phyloP scores from a whole-genome alignment of 2,329 filamentous ascomycete genomes.

The Penicillium hordei region DNA sequence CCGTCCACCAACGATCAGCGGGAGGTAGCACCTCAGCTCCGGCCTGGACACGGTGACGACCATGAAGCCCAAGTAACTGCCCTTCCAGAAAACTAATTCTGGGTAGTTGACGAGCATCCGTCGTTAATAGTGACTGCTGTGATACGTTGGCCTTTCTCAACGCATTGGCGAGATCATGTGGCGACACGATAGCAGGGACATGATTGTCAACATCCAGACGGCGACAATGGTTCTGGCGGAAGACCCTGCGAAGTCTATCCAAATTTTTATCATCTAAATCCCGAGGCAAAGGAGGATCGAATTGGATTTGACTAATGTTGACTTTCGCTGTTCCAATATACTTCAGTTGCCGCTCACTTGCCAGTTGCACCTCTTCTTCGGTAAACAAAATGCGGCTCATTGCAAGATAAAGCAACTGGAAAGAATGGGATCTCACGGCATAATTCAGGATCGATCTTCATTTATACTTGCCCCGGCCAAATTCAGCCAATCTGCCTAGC shows the following conservation, averaged over 20 bases:
- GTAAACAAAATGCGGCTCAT: slow-evolving; percentile 13
- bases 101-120: slow-evolving; percentile 8
- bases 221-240: slow-evolving; percentile 23
- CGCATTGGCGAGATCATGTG: slow-evolving; percentile 21
- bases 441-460: too few species aligned
- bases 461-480: neutral
- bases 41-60: slow-evolving; percentile 23
- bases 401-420: neutral
- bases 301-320: slow-evolving; percentile 24
- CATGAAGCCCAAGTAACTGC: slow-evolving; percentile 27
- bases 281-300: slow-evolving; percentile 16
- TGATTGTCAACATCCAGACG: slow-evolving; percentile 31
- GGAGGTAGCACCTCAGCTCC: slow-evolving; percentile 21
- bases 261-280: slow-evolving; percentile 25
- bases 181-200: slow-evolving; percentile 31
- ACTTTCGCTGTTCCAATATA: slow-evolving; percentile 27
- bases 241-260: slow-evolving; percentile 23
- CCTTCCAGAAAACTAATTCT: slow-evolving; percentile 20
- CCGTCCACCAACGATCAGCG: slow-evolving; percentile 29
- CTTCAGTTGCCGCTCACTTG: slow-evolving; percentile 23
- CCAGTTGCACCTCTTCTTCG: slow-evolving; percentile 16
- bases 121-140: slow-evolving; percentile 7
- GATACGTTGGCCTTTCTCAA: slow-evolving; percentile 9
- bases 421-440: too few species aligned
- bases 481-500: neutral